Evolutionary conservation across 768 basidiomycete genomes (phyloP), one percentile per base, ranked within the genome.

Genomic region (Neoboletus subvelutipes): DNA sequence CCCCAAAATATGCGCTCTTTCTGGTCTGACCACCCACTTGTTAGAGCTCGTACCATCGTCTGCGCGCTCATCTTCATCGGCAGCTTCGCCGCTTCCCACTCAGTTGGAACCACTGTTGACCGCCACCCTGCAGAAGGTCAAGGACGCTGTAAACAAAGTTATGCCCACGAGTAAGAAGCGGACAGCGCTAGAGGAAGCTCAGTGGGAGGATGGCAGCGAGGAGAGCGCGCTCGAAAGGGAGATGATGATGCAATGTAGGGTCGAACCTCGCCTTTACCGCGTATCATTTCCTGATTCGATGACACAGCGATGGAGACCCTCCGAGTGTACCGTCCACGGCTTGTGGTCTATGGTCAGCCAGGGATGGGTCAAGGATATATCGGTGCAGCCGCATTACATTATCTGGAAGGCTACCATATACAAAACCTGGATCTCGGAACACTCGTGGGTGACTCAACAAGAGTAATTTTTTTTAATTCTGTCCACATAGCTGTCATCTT

Each of bases 281-380:
- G 3, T 13, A 29, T 18, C 13, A 26, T 48, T 33, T 28, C 11
- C 45, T 61, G 46, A 64, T 58, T 41, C 7, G 36, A 31, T 57
- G 18, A 61, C 42, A 33, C 52, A 96, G 95, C 90, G 0, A 91
- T 98, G 83, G 94, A 98, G 73, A 92, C 88, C 2, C 73, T 97
- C 24, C 84, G 95, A 13, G 82, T 98, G 10, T 91, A 96, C 71
- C 85, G 95, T 50, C 97, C 97, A 11, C 82, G 97, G 8, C 79
- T 98, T 2, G 73, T 94, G 12, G 74, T 99, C 11, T 83, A 91
- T 73, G 97, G 97, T 5, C 73, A 81, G 13, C 66, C 77, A 6
- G 95, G 96, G 12, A 92, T 96, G 90, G 97, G 97, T 1, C 97
- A 98, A 70, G 78, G 77, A 5, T 94, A 92, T 65, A 77, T 98